Conservation (phyloP, 805 yeast genomes). For the Candida loeiensis region DNA sequence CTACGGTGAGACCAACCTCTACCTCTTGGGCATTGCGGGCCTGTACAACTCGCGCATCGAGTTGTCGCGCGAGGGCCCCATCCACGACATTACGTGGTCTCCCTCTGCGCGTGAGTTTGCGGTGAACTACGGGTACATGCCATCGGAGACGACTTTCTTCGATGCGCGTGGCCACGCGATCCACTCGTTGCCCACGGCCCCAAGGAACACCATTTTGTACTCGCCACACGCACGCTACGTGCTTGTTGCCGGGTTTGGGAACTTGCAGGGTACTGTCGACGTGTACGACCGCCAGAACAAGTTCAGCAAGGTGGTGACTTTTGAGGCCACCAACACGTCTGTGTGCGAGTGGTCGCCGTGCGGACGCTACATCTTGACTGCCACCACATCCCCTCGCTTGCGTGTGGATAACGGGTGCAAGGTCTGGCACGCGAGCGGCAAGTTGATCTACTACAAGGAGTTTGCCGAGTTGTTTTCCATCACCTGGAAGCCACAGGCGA, state of each 20-base stretch:
- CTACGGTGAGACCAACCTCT: constrained; percentile 94
- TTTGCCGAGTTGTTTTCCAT: constrained; percentile 77
- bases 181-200: constrained; percentile 77
- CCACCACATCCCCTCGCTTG: constrained; percentile 94
- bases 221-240: constrained; percentile 93
- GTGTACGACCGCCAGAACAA: constrained; percentile 87
- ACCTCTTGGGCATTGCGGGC: constrained; percentile 87
- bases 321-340: constrained; percentile 93
- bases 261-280: constrained; percentile 94
- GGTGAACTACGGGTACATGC: constrained; percentile 97
- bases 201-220: constrained; percentile 85
- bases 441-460: constrained; percentile 71
- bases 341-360: constrained; percentile 98
- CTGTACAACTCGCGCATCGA: constrained; percentile 85
- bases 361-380: constrained; percentile 88
- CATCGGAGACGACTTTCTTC: constrained; percentile 89
- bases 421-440: constrained; percentile 90
- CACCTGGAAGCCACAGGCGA: constrained; percentile 75
- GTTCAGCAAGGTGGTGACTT: constrained; percentile 71
- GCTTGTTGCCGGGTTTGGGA: constrained; percentile 96
- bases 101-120: constrained; percentile 96
- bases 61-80: constrained; percentile 91
- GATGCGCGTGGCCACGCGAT: constrained; percentile 90
- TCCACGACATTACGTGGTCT: constrained; percentile 96
- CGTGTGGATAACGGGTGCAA: constrained; percentile 95